phyloP scores from a whole-genome alignment of 805 yeast genomes.

The Henningerozyma blattae region DNA sequence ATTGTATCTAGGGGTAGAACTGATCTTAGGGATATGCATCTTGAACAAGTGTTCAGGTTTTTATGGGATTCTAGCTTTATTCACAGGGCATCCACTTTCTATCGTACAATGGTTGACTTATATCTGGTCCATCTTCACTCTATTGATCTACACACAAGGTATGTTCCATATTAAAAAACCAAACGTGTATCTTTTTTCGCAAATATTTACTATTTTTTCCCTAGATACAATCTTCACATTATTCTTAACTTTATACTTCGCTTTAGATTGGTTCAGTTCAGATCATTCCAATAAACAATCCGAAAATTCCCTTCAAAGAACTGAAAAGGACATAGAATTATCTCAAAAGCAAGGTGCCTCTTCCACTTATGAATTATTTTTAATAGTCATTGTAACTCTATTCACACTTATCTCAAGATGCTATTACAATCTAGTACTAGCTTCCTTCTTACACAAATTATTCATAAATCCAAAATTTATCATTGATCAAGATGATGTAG shows the following conservation, averaged over 20 bases:
- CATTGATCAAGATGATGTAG: slow-evolving; percentile 27
- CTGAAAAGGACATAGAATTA: slow-evolving; percentile 9
- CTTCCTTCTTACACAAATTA: slow-evolving; percentile 49
- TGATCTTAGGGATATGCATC: slow-evolving; percentile 60
- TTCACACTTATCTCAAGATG: slow-evolving; percentile 36
- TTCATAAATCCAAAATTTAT: slow-evolving; percentile 34
- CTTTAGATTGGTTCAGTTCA: slow-evolving; percentile 60
- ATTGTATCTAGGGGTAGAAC: slow-evolving; percentile 77
- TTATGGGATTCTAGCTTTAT: slow-evolving; percentile 73
- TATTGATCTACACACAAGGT: slow-evolving; percentile 58
- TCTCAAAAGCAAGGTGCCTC: slow-evolving; percentile 48
- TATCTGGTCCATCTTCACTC: slow-evolving; percentile 46
- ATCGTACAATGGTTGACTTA: slow-evolving; percentile 77
- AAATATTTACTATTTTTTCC: slow-evolving; percentile 49
- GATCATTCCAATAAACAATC: slow-evolving; percentile 14
- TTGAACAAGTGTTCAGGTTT: slow-evolving; percentile 83
- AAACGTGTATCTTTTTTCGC: slow-evolving; percentile 47
- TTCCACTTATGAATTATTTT: slow-evolving; percentile 41
- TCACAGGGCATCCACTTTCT: slow-evolving; percentile 82
- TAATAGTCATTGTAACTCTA: slow-evolving; percentile 41
- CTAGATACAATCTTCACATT: slow-evolving; percentile 57
- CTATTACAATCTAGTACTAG: slow-evolving; percentile 47
- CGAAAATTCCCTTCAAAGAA: not conserved
- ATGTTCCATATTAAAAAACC: slow-evolving; percentile 39
- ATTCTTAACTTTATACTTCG: slow-evolving; percentile 63